These are phyloP conservation scores for Ajuga reptans DNA, from an alignment of 305 asterid species.

Conservation along the genomic window DNA sequence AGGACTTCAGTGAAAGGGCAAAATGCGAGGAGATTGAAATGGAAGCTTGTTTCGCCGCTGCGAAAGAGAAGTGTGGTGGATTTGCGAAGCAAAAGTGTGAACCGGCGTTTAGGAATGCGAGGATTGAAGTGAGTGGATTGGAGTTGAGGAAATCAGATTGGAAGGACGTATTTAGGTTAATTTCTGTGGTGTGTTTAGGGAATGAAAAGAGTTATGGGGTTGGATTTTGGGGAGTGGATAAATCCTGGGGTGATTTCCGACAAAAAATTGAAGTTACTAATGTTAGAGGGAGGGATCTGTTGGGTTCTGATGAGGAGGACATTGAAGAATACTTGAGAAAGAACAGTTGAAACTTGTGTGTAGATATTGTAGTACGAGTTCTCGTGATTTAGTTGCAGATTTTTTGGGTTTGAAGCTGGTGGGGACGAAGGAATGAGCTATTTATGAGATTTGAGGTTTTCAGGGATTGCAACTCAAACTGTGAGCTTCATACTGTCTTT, in stretches of 20 bases:
- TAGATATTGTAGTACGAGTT: neutral
- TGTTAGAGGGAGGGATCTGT: slow-evolving; percentile 54
- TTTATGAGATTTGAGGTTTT: neutral
- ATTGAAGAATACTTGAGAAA: slow-evolving; percentile 37
- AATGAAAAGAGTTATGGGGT: slow-evolving; percentile 21
- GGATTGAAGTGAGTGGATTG: slow-evolving; percentile 37
- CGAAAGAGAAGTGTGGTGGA: slow-evolving; percentile 47
- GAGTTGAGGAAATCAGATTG: slow-evolving; percentile 29
- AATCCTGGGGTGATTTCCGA: slow-evolving; percentile 43
- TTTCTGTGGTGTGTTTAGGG: slow-evolving; percentile 46
- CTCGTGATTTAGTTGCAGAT: neutral
- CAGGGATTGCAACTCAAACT: slow-evolving; percentile 16
- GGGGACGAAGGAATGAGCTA: slow-evolving; percentile 5
- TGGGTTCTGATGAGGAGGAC: slow-evolving; percentile 29
- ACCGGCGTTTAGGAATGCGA: slow-evolving; percentile 52
- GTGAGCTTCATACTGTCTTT: slow-evolving; percentile 20
- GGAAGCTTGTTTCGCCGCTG: slow-evolving; percentile 50
- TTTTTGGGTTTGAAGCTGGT: slow-evolving; percentile 8
- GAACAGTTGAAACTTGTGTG: neutral
- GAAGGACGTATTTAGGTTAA: slow-evolving; percentile 44
- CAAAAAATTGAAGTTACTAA: slow-evolving; percentile 28
- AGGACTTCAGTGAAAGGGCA: slow-evolving; percentile 48
- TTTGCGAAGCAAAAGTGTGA: slow-evolving; percentile 56
- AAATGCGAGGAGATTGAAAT: slow-evolving; percentile 73
- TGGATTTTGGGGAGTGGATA: slow-evolving; percentile 33